These are phyloP conservation scores for Centaurea solstitialis DNA, from an alignment of 129 eudicot species.

Conservation along the genomic window DNA sequence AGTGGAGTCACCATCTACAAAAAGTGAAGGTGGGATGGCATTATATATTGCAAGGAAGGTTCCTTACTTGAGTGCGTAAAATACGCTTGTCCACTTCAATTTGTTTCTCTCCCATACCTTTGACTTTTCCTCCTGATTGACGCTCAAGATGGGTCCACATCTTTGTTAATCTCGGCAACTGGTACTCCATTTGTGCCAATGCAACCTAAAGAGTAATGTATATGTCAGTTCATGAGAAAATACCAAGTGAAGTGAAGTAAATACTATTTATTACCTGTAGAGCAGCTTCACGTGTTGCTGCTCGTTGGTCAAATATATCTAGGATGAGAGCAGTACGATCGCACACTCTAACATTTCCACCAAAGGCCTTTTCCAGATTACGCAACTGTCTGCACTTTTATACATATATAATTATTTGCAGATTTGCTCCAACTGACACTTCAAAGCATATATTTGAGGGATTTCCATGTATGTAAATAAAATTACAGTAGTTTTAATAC, in stretches of 20 bases:
- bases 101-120: constrained; percentile 99
- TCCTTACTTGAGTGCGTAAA: constrained; percentile 81
- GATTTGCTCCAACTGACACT: neutral
- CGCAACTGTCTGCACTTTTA: constrained; percentile 76
- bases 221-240: constrained; percentile 9
- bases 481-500: neutral
- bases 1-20: too few species aligned
- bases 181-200: constrained; percentile 98
- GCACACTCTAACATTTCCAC: constrained; percentile 90
- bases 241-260: neutral
- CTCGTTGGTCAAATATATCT: constrained; percentile 93
- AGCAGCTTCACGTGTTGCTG: constrained; percentile 99
- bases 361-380: constrained; percentile 88
- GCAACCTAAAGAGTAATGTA: constrained; percentile 52
- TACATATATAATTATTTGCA: constrained; percentile 3
- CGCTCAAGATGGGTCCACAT: constrained; percentile 99
- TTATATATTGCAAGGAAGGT: constrained; percentile 9
- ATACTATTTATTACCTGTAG: constrained; percentile 56
- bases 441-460: neutral
- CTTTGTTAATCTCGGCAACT: constrained; percentile 83
- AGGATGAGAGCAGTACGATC: constrained; percentile 97
- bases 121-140: constrained; percentile 97
- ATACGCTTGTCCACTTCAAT: constrained; percentile 99
- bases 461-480: neutral
- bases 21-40: too few species aligned